A percentile compares a stretch with the other conserved stretches of the same genome.
Evolutionary conservation across 345 rosid genomes (phyloP).

Genomic region (Brassica juncea): DNA sequence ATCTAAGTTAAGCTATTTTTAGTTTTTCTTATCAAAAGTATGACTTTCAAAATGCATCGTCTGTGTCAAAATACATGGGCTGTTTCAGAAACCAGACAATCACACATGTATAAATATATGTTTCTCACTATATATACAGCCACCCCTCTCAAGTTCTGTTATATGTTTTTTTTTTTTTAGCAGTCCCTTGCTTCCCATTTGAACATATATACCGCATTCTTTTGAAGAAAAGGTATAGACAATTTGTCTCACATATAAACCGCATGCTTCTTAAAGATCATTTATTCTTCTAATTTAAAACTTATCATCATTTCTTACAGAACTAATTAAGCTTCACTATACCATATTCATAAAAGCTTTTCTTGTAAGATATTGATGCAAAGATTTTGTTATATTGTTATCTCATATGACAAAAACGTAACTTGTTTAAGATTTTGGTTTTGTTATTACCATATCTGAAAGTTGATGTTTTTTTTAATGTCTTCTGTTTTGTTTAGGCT

Average conservation of each 20-base stretch:
- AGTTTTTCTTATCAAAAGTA: background rate
- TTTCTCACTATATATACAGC: background rate
- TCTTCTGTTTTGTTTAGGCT: background rate
- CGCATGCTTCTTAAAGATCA: background rate
- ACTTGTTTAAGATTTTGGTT: background rate
- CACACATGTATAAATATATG: background rate
- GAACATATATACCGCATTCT: background rate
- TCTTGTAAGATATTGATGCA: background rate
- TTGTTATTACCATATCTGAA: background rate
- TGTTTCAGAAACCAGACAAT: background rate
- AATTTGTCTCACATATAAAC: background rate
- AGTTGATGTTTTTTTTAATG: background rate
- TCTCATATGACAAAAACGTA: background rate
- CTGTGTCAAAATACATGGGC: background rate
- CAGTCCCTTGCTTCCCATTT: background rate
- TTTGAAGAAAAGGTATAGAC: background rate
- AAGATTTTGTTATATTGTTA: background rate
- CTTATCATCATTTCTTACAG: background rate
- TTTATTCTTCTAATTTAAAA: background rate
- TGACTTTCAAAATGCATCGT: background rate
- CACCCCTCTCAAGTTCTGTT: background rate
- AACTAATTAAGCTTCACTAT: background rate
- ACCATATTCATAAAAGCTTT: background rate
- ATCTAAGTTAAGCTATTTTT: background rate
- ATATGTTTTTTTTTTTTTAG: background rate